Conservation (phyloP, 2,329 filamentous ascomycete species). For the Talaromyces sp. region DNA sequence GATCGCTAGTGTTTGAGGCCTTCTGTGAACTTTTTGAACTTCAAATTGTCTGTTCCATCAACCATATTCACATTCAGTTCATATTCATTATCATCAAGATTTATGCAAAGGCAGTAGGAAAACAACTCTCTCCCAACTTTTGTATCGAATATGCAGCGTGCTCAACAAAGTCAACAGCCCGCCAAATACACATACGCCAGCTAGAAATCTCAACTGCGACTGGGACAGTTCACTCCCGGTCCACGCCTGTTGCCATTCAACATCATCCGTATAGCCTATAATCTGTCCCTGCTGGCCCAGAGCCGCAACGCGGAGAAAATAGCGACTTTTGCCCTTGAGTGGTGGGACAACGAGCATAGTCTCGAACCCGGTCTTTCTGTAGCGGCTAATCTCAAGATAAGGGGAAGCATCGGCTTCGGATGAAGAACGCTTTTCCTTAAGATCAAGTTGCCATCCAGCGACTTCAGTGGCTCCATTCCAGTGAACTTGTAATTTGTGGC, state of each 20-base stretch:
- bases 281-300: slow-evolving; percentile 19
- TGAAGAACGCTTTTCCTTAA: slow-evolving; percentile 12
- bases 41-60: too few species aligned
- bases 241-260: slow-evolving; percentile 11
- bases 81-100: not conserved
- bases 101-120: slow-evolving; percentile 1
- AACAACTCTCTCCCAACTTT: not conserved
- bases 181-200: slow-evolving; percentile 8
- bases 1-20: not conserved
- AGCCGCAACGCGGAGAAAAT: slow-evolving; percentile 24
- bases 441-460: slow-evolving; percentile 28
- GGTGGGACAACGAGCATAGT: slow-evolving; percentile 26
- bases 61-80: not conserved
- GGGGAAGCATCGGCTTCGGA: slow-evolving; percentile 5
- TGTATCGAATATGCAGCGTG: slow-evolving; percentile 6
- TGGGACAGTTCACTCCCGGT: slow-evolving; percentile 6
- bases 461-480: slow-evolving; percentile 50
- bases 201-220: slow-evolving; percentile 7
- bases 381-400: slow-evolving; percentile 8
- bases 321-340: slow-evolving; percentile 13
- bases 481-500: slow-evolving; percentile 37
- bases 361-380: slow-evolving; percentile 32
- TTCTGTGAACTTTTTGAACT: not conserved
- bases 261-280: not conserved
- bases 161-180: slow-evolving; percentile 5